Conservation (phyloP, 1,284 basidiomycete species). For the Sanghuangporus baumii region DNA sequence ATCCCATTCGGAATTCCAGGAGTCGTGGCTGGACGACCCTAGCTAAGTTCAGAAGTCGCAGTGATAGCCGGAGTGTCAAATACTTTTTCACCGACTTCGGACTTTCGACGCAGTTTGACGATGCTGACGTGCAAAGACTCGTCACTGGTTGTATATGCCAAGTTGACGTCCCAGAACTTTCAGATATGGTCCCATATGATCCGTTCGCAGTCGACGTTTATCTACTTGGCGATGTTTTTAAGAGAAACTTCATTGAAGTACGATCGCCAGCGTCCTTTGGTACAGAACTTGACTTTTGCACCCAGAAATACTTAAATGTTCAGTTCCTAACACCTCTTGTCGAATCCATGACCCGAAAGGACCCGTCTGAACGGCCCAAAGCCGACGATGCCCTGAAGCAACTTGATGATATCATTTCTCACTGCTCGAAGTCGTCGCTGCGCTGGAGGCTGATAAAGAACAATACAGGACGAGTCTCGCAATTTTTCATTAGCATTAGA, state of each 20-base stretch:
- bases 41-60: neutral
- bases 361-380: neutral
- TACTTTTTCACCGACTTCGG: conserved; percentile 30
- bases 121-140: neutral
- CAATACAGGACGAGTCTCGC: neutral
- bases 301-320: neutral
- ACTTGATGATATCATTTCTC: neutral
- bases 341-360: neutral
- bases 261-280: too few relatives aligned
- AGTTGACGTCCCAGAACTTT: neutral
- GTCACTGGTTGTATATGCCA: neutral
- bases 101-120: conserved; percentile 19
- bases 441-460: conserved; percentile 13
- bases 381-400: conserved; percentile 1
- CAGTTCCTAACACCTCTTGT: conserved; percentile 8
- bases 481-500: neutral
- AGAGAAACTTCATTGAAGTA: neutral
- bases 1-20: conserved; percentile 9
- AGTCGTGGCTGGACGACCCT: neutral
- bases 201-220: conserved; percentile 11
- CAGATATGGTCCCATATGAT: neutral
- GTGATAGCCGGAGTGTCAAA: conserved; percentile 14
- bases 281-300: too few relatives aligned
- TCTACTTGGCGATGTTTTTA: conserved; percentile 6
- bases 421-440: neutral